Base-by-base conservation (phyloP, 768 basidiomycete genomes). In the Clitopilus passeckerianus region DNA sequence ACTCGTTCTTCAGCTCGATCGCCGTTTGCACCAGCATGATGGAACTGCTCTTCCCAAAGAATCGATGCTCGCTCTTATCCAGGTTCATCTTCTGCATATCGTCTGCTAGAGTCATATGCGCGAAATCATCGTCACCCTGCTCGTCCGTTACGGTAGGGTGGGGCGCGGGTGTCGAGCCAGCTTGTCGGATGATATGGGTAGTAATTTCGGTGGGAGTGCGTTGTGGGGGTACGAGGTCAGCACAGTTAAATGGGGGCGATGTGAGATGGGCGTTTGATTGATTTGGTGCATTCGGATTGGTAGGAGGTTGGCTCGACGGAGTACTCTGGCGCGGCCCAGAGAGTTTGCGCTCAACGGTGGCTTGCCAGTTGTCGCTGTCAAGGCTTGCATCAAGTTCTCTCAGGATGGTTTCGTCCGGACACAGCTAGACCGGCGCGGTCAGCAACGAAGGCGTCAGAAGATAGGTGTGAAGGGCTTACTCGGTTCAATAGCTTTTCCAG, bases 371-470 rank as follows among this genome's bases (percentile, higher is more conserved):
- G 54, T 67, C 66, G 16, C 53, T 56, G 20, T 67, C 63, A 18
- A 34, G 44, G 16, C 46, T 64, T n/a, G 67, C 63, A 18, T 74
- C 84, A 9, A 89, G 71, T 63, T 89, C 84, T 59, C 78, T 79
- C 20, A 84, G 76, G 33, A 87, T 77, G 57, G 85, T 81, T 50
- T 82, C 81, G 54, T 88, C 84, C 12, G 88, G 87, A 64, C 82
- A 85, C 50, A 90, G 74, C 88, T 89, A 50, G 2, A 50, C 3
- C 27, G 5, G 46, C 10, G 16, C 20, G 3, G 46, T 50, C 10
- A 50, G 46, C 10, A 12, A 41, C 15, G 37, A 41, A 9, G 10
- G 37, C 5, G 37, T 12, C 5, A 9, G 5, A 41, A 15, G n/a
- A 14, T 41, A 2, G 37, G 5, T 15, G 37, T 14, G 22, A 56